Base-by-base conservation (phyloP, 768 basidiomycete species). In the Thelephora ganbajun region DNA sequence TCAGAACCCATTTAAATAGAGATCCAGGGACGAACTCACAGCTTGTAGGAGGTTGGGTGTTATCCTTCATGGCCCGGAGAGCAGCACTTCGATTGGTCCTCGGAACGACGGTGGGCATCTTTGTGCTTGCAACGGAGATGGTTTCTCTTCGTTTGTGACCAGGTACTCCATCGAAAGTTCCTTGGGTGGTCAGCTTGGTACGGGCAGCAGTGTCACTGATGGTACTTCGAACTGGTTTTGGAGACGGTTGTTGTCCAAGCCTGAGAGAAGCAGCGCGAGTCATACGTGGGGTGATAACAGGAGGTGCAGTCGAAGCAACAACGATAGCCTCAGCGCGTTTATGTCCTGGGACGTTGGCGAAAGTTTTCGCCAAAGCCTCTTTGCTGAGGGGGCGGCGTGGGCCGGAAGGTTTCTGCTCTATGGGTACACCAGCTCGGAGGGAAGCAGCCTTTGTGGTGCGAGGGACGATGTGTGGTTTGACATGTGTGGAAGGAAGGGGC, bases 61-160 rank as follows among this genome's bases (percentile, higher is more conserved):
- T 60, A 33, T 73, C 69, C 59, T 70, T 72, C 44, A 59, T 53
- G 41, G 57, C 56, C 33, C 69, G 61, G 50, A 75, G 53, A 11
- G 61, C 57, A 18, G 73, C 69, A 44, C 69, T 70, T 53, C 53
- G 63, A 52, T 74, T 76, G 33, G 62, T 56, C 14, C 70, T 60
- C 5, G 76, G 74, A 5, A 58, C 50, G n/a, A 73, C 64, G 1
- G 59, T 58, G 7, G 74, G 74, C 9, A 67, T 53, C 44, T 57
- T 59, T 9, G 66, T 68, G 51, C 72, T 75, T 14, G 80, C 72
- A 7, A 91, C 88, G 5, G 76, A 61, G 51, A 91, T 79, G 12
- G 74, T 76, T 58, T 86, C 83, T 22, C 81, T 66, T 47, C 87
- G 70, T 63, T 90, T 90, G 57, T 91, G 87, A 0, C 87, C 87